These are phyloP conservation scores for Lumnitzera racemosa DNA, from an alignment of 345 rosid genomes.

Conservation along the genomic window DNA sequence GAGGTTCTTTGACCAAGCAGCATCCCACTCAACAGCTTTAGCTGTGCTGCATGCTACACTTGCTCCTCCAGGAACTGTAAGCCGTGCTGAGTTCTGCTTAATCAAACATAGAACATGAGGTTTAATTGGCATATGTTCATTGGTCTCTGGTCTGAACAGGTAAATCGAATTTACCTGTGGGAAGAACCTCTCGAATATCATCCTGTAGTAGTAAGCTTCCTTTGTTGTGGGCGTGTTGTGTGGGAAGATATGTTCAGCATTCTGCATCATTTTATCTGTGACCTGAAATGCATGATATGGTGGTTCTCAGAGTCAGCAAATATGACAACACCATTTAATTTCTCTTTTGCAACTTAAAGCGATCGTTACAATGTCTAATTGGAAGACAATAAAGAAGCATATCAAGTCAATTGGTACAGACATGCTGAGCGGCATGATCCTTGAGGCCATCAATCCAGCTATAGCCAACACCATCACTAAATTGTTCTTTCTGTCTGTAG, in stretches of 20 bases:
- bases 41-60: constrained; percentile 91
- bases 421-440: constrained; percentile 68
- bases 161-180: constrained; percentile 47
- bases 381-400: neutral
- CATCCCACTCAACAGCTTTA: constrained; percentile 86
- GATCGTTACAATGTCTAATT: too few relatives aligned
- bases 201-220: constrained; percentile 86
- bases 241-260: constrained; percentile 63
- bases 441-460: constrained; percentile 98
- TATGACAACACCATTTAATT: too few relatives aligned
- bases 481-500: constrained; percentile 95
- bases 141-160: neutral
- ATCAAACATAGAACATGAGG: neutral
- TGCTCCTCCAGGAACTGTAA: constrained; percentile 87
- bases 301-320: too few relatives aligned
- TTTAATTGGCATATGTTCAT: too few relatives aligned
- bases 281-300: constrained; percentile 30
- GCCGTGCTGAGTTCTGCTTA: constrained; percentile 68
- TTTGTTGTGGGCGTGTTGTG: constrained; percentile 78
- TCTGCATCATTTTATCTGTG: constrained; percentile 71
- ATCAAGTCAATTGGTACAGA: constrained; percentile 8
- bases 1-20: constrained; percentile 71
- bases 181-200: constrained; percentile 89
- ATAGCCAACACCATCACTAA: constrained; percentile 95
- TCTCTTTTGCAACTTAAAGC: too few relatives aligned